A percentile compares a stretch with the other conserved stretches of the same genome.
phyloP scores from a whole-genome alignment of 257 asterid genomes.

The Paulownia fortunei region DNA sequence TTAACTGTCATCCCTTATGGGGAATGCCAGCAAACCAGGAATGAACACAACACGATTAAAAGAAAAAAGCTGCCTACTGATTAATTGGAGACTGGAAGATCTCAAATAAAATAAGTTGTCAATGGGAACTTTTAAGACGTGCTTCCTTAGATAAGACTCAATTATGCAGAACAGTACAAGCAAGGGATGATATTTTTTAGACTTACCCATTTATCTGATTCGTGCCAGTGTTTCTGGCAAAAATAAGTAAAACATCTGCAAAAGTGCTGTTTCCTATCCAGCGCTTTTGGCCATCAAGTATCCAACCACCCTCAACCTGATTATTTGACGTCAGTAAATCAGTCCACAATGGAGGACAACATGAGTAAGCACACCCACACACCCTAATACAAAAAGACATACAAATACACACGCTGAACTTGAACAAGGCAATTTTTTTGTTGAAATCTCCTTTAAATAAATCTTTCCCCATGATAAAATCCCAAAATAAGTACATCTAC shows the following conservation, averaged over 20 bases:
- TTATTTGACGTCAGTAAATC: slow-evolving; percentile 29
- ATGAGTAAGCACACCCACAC: not conserved
- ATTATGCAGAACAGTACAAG: not conserved
- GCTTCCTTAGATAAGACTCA: not conserved
- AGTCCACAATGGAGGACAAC: not conserved
- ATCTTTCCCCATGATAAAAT: not conserved
- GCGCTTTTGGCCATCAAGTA: slow-evolving; percentile 94
- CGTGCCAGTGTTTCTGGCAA: slow-evolving; percentile 77
- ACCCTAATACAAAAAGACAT: not conserved
- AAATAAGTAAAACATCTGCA: slow-evolving; percentile 83
- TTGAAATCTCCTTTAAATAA: not conserved
- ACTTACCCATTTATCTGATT: slow-evolving; percentile 92
- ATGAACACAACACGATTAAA: not conserved
- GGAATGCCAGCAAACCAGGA: slow-evolving; percentile 3
- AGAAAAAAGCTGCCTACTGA: not conserved
- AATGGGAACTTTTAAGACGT: not conserved
- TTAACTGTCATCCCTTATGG: not conserved
- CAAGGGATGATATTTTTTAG: not conserved
- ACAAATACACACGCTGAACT: not conserved
- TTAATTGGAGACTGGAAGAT: slow-evolving; percentile 1
- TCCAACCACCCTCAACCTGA: slow-evolving; percentile 98
- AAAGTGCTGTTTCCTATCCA: slow-evolving; percentile 99
- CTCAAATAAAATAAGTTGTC: not conserved
- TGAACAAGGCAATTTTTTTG: not conserved
- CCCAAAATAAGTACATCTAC: not conserved